Evolutionary conservation across 208 protist species (phyloP).

Genomic region (Entamoeba histolytica): DNA sequence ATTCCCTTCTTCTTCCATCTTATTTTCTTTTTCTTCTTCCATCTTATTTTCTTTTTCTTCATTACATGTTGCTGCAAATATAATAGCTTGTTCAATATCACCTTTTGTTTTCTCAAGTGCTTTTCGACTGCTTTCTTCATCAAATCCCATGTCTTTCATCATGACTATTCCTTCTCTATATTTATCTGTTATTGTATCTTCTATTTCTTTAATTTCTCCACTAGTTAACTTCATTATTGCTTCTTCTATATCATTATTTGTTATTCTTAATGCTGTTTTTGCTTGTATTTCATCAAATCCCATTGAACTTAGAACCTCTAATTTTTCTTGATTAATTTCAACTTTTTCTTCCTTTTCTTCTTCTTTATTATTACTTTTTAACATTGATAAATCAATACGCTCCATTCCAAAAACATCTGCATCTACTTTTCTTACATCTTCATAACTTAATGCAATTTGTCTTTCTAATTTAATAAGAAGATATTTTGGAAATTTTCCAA

Average conservation of each 20-base stretch:
- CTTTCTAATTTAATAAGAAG: background rate
- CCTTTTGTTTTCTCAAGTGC: background rate
- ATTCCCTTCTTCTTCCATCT: background rate
- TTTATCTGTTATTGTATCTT: background rate
- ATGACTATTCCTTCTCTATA: background rate
- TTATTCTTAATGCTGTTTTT: background rate
- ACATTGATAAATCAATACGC: background rate
- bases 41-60: background rate
- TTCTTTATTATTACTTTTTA: background rate
- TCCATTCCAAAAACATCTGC: background rate
- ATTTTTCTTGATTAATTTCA: background rate
- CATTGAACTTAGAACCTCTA: background rate
- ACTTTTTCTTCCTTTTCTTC: background rate
- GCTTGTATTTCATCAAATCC: background rate
- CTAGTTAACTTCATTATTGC: background rate
- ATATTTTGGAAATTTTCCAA: background rate
- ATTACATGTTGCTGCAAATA: background rate
- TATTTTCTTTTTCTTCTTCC: background rate
- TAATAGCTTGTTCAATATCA: background rate
- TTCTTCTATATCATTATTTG: background rate
- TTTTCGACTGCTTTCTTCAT: background rate
- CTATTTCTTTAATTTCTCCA: background rate
- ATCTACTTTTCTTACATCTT: background rate
- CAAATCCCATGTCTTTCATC: background rate
- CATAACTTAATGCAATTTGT: background rate